phyloP scores from a whole-genome alignment of 495 filamentous ascomycete species.

The Antarctomyces pellizariae region DNA sequence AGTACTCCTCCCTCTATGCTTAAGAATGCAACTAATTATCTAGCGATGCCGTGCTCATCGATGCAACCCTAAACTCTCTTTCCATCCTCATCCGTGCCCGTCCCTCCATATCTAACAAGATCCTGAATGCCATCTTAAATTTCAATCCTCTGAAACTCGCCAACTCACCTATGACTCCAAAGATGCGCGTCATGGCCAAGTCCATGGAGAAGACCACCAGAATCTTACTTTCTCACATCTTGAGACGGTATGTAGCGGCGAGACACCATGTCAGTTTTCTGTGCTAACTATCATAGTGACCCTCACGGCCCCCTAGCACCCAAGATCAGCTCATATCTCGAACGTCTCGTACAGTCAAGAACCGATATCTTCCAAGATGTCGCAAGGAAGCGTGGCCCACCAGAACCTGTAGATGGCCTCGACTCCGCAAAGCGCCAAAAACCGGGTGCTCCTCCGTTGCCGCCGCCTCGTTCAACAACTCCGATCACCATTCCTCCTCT shows the following conservation, averaged over 20 bases:
- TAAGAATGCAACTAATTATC: slow-evolving; percentile 5
- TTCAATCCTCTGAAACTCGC: slow-evolving; percentile 76
- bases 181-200: slow-evolving; percentile 55
- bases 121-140: slow-evolving; percentile 59
- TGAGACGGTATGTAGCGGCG: slow-evolving; percentile 51
- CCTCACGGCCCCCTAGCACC: slow-evolving; percentile 37
- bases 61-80: slow-evolving; percentile 76
- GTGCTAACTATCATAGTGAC: slow-evolving; percentile 25
- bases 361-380: slow-evolving; percentile 53
- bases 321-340: slow-evolving; percentile 63
- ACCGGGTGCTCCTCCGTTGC: slow-evolving; percentile 29
- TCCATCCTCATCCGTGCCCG: slow-evolving; percentile 58
- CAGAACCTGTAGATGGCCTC: slow-evolving; percentile 41
- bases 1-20: slow-evolving; percentile 7
- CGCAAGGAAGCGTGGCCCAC: slow-evolving; percentile 46
- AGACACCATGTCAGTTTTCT: background rate
- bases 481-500: slow-evolving; percentile 37
- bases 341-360: slow-evolving; percentile 48
- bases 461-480: slow-evolving; percentile 18
- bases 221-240: slow-evolving; percentile 54
- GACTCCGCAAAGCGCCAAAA: slow-evolving; percentile 48
- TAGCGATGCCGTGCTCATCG: slow-evolving; percentile 75
- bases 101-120: slow-evolving; percentile 58
- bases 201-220: slow-evolving; percentile 87
- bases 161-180: slow-evolving; percentile 51